phyloP scores from a whole-genome alignment of 2,329 filamentous ascomycete genomes.

The Cladosporium austrohemisphaericum region DNA sequence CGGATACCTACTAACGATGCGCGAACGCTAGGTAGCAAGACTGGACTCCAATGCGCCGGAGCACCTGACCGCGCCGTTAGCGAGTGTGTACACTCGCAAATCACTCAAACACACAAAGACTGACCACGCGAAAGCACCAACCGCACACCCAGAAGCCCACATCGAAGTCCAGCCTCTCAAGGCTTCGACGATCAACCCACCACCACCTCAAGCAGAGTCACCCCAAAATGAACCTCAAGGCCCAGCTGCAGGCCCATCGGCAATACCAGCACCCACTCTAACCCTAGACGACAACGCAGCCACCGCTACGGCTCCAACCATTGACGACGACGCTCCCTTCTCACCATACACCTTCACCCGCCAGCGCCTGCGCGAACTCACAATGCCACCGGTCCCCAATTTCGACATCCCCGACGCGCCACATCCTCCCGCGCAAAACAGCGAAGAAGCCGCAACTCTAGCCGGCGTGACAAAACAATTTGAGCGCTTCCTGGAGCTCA shows the following conservation, averaged over 20 bases:
- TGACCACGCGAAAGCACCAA: constrained; percentile 1
- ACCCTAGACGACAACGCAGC: constrained; percentile 21
- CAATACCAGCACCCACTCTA: background rate
- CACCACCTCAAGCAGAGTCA: background rate
- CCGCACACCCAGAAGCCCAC: constrained; percentile 8
- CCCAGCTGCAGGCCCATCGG: constrained; percentile 14
- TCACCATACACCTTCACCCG: constrained; percentile 68
- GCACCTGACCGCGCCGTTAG: constrained; percentile 9
- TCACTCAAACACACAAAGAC: background rate
- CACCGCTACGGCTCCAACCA: constrained; percentile 21
- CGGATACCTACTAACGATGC: constrained; percentile 46
- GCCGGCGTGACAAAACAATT: constrained; percentile 61
- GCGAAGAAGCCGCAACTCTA: constrained; percentile 27
- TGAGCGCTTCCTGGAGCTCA: constrained; percentile 70
- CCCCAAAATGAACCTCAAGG: no score
- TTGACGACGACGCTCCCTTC: constrained; percentile 15
- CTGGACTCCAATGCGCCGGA: constrained; percentile 17
- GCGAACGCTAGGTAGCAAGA: constrained; percentile 29
- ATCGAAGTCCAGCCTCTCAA: constrained; percentile 12
- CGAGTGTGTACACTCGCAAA: background rate
- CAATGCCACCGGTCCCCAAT: constrained; percentile 67
- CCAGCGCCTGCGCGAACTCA: constrained; percentile 65
- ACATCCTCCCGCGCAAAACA: constrained; percentile 44
- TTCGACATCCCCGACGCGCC: constrained; percentile 73
- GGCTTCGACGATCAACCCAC: background rate